Base-by-base conservation (phyloP, 23 red algal genomes). In the Agarophyton chilense region DNA sequence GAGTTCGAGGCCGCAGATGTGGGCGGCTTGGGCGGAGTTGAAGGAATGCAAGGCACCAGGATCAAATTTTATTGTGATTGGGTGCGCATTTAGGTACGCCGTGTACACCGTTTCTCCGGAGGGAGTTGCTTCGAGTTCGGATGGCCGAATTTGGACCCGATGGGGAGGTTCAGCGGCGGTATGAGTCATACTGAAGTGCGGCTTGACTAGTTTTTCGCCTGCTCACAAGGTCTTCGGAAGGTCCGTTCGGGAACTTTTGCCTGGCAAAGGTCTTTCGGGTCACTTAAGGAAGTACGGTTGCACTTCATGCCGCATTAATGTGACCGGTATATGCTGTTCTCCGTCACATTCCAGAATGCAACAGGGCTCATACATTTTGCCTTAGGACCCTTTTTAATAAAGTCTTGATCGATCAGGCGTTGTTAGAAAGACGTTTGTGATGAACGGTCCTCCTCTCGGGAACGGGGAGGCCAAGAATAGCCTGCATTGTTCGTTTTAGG, bases 261-360 rank as follows among this genome's bases (percentile, higher is more conserved):
- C 4, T 33, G 64, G 19, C 64, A 70, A 5, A 33, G 64, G 19
- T 70, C 32, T 4, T 42, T 4, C 10, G 34, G 17, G 1, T 9
- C 64, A 41, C 34, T 70, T 33, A 7, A 70, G 14, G 64, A 33
- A 18, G 19, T 4, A n/a, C 40, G 36, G 10, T 26, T 33, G 19
- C 64, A 70, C 38, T 70, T 70, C 64, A 41, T 70, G 19, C 64
- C 36, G 10, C 64, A 33, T n/a, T 70, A 18, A 22, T 70, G 64
- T 7, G 34, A 18, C 1, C 64, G 64, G 64, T 70, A 70, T 4
- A 40, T 17, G 1, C 38, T 1, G 19, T 40, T 16, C 34, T 70
- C 34, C 1, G 18, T 6, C 7, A 18, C 32, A 14, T 40, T 70
- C 2, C 38, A 9, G n/a, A 70, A 32, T 4, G 36, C 64, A 2